Evolutionary conservation across 306 rosid species (phyloP).

Genomic region (Vigna trinervia): DNA sequence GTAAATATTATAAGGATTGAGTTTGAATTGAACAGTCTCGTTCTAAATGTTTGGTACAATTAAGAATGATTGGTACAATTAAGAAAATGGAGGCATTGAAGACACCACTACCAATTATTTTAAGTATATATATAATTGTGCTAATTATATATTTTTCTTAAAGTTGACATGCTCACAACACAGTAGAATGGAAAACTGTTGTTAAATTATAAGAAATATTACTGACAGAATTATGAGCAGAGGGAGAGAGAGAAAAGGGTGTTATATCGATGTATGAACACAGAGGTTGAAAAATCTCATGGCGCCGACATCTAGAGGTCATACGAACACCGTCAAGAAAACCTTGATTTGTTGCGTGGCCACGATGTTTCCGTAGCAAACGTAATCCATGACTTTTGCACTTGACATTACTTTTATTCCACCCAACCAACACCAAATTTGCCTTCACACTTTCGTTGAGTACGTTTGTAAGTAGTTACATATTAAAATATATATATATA

Average conservation of each 20-base stretch:
- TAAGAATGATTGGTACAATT: neutral
- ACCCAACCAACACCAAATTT: conserved; percentile 17
- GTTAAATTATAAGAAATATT: too few species aligned
- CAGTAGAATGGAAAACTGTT: too few species aligned
- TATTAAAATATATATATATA: neutral
- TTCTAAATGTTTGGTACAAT: neutral
- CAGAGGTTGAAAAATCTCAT: conserved; percentile 9
- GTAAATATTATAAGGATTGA: too few species aligned
- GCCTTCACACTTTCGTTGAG: neutral
- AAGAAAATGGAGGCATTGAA: too few species aligned
- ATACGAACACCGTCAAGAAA: conserved; percentile 53
- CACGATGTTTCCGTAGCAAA: conserved; percentile 7
- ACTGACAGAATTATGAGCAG: neutral
- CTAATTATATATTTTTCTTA: neutral
- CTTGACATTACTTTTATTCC: conserved; percentile 34
- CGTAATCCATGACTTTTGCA: conserved; percentile 27
- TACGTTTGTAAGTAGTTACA: neutral
- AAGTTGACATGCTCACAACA: neutral
- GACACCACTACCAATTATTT: too few species aligned
- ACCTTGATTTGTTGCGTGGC: conserved; percentile 24
- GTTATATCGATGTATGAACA: neutral
- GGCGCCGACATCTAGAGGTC: conserved; percentile 43
- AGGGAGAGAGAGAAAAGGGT: neutral
- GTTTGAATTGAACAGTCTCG: neutral
- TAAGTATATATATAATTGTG: neutral